Evolutionary conservation across 192 early-diverging fungal species (phyloP), one percentile per base, ranked within the genome.

Genomic region (Spizellomyces sp.): DNA sequence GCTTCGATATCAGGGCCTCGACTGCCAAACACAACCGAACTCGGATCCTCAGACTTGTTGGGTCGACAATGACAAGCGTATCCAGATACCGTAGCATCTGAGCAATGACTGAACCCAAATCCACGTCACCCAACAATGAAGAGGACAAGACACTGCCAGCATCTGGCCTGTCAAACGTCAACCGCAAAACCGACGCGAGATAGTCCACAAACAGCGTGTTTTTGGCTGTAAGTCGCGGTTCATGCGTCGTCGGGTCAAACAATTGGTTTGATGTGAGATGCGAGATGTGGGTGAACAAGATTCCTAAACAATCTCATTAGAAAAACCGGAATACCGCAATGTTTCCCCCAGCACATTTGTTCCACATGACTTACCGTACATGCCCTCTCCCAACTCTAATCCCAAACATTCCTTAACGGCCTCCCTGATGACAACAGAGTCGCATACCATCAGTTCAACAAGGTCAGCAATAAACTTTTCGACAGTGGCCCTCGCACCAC

Each of bases 361-460:
- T 36, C 27, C 27, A 36, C 27, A 36, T 36, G 27, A 36, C 27
- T 36, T 36, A 4, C 76, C 85, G 59, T 92, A 93, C 8, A 95
- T 62, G 4, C 83, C 78, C 14, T 84, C 83, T 5, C 82, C 80
- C 14, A 95, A 77, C 52, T 94, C 93, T 15, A 75, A 76, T 14
- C 92, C 94, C n/a, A 95, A 75, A n/a, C 90, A 86, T 44, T 94
- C 91, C 66, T 90, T 90, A 9, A 86, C 90, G 48, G 79, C 83
- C 76, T 94, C 93, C 12, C 94, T 81, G 15, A 94, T 83, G 60
- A 88, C 76, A 6, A 89, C 81, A 52, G 90, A 88, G 60, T 95
- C 92, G n/a, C 80, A 88, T 3, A 89, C 81, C 22, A 93, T 67
- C 19, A 94, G 80, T 36, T 88, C 85, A 1, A 91, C 85, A 79